Evolutionary conservation across 2,329 filamentous ascomycete genomes (phyloP).

Genomic region (Neopestalotiopsis sp.): DNA sequence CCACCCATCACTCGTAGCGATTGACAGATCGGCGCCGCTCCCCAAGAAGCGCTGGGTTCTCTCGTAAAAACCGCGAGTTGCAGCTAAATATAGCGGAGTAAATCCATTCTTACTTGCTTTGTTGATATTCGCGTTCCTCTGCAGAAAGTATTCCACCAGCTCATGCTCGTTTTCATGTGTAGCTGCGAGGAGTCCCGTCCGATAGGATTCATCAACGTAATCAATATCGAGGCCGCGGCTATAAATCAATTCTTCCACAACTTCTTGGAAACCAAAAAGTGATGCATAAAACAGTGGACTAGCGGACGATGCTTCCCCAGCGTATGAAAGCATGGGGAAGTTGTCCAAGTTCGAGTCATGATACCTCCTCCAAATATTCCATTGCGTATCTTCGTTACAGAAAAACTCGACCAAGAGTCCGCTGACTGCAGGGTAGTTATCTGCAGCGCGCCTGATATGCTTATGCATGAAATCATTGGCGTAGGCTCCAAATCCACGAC

Average conservation of each 20-base stretch:
- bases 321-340: neutral
- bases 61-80: neutral
- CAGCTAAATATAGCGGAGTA: neutral
- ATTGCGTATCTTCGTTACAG: neutral
- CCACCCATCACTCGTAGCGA: neutral
- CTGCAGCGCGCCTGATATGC: neutral
- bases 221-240: neutral
- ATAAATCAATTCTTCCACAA: neutral
- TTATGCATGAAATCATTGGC: neutral
- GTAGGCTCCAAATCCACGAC: neutral
- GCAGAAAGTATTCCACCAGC: neutral
- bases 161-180: neutral
- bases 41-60: neutral
- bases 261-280: neutral
- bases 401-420: neutral
- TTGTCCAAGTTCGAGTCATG: neutral
- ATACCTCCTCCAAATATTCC: neutral
- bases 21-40: neutral
- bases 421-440: neutral
- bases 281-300: neutral
- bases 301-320: neutral
- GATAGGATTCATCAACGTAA: neutral
- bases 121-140: neutral
- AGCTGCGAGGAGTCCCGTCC: neutral
- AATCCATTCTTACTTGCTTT: neutral